A percentile compares a stretch with the other conserved stretches of the same genome.
Conservation (phyloP, 805 yeast species). For the Starmerella cellae region DNA sequence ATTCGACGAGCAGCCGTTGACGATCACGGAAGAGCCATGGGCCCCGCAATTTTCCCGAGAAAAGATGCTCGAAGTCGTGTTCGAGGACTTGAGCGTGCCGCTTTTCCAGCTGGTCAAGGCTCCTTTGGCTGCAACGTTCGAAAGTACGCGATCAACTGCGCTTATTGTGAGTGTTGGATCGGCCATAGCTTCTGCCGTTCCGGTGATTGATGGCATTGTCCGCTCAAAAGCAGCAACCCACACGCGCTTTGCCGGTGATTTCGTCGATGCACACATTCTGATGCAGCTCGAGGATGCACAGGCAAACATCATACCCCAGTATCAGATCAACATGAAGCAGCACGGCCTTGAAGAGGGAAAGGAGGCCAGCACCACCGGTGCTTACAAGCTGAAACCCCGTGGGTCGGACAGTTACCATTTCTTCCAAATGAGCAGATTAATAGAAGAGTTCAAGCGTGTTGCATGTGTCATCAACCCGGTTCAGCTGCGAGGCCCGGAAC, state of each 20-base stretch:
- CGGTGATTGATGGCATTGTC: constrained; percentile 24
- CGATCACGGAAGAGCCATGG: constrained; percentile 83
- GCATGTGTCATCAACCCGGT: constrained; percentile 12
- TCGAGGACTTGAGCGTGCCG: constrained; percentile 61
- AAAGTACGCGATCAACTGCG: constrained; percentile 75
- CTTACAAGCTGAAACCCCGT: constrained; percentile 7
- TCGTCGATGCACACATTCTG: constrained; percentile 50
- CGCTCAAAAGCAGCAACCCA: constrained; percentile 38
- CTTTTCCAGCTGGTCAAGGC: constrained; percentile 68
- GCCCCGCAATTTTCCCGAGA: constrained; percentile 52
- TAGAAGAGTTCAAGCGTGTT: constrained; percentile 64
- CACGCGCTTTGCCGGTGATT: constrained; percentile 75
- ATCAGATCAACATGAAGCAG: constrained; percentile 28
- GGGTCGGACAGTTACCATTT: constrained; percentile 35
- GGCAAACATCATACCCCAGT: constrained; percentile 27
- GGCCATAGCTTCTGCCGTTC: constrained; percentile 55
- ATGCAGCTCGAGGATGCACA: constrained; percentile 33
- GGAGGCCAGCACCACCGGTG: constrained; percentile 3
- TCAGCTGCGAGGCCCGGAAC: constrained; percentile 17
- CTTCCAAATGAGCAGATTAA: constrained; percentile 43
- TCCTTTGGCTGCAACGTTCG: constrained; percentile 79
- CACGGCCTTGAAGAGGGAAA: constrained; percentile 9
- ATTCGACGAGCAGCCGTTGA: constrained; percentile 58
- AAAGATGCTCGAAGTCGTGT: constrained; percentile 54
- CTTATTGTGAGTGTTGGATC: constrained; percentile 79